Percentiles rank a stretch among this genome's conserved stretches.
Conservation (phyloP, 768 basidiomycete species). For the Amanita pseudoporphyria region DNA sequence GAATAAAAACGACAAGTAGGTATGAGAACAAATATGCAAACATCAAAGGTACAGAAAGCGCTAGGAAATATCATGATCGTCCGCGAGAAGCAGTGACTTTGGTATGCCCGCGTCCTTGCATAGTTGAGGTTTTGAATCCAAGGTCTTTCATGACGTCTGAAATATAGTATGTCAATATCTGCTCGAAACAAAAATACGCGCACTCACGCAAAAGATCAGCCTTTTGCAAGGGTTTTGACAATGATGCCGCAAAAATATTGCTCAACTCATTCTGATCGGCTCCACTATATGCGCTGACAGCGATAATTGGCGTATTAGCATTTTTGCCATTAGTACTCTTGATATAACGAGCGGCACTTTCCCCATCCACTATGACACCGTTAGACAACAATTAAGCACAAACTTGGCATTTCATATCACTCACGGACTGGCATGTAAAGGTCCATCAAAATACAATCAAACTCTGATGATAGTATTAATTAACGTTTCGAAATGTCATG, state of each 20-base stretch:
- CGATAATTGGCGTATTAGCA: constrained; percentile 84
- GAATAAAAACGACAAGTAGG: constrained; percentile 7
- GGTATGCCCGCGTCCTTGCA: constrained; percentile 43
- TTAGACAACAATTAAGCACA: constrained; percentile 1
- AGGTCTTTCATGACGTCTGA: constrained; percentile 67
- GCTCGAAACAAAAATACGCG: constrained; percentile 3
- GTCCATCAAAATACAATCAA: constrained; percentile 94
- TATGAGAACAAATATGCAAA: constrained; percentile 8
- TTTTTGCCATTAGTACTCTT: constrained; percentile 96
- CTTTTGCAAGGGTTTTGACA: constrained; percentile 87
- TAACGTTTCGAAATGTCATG: neutral
- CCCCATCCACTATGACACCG: constrained; percentile 76
- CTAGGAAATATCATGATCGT: neutral
- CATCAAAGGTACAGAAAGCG: neutral
- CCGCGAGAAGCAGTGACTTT: constrained; percentile 39
- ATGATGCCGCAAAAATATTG: constrained; percentile 69
- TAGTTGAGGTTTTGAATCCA: constrained; percentile 82
- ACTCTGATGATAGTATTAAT: constrained; percentile 47
- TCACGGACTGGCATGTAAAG: constrained; percentile 89
- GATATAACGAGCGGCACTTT: constrained; percentile 94
- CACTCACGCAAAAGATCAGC: constrained; percentile 59
- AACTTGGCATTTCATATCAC: constrained; percentile 21
- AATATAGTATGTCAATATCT: constrained; percentile 2
- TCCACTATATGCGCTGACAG: constrained; percentile 82
- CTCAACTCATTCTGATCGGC: constrained; percentile 53